These are phyloP conservation scores for Trichophyton benhamiae DNA, from an alignment of 2,329 filamentous ascomycete species.

Conservation along the genomic window DNA sequence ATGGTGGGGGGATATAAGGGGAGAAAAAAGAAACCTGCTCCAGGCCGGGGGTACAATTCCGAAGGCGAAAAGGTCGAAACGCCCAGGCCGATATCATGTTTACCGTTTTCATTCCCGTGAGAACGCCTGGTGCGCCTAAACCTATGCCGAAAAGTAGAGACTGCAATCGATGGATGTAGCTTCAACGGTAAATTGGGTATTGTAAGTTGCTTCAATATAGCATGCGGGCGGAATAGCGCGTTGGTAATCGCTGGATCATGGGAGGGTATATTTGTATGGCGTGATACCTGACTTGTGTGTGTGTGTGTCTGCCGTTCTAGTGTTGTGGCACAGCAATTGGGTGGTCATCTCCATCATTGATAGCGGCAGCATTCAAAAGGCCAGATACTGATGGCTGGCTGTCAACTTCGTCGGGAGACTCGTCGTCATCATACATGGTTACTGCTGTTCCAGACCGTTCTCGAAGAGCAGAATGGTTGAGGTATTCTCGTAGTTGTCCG, in stretches of 20 bases:
- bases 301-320: neutral
- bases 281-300: neutral
- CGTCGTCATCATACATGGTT: slow-evolving; percentile 35
- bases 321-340: slow-evolving; percentile 11
- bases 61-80: neutral
- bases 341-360: slow-evolving; percentile 31
- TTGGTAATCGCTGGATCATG: neutral
- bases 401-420: slow-evolving; percentile 28
- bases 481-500: slow-evolving; percentile 58
- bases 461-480: slow-evolving; percentile 44
- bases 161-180: neutral
- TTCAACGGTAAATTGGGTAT: neutral
- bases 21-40: neutral
- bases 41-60: neutral
- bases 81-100: neutral
- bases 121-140: neutral
- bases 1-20: neutral
- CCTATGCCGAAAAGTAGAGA: neutral
- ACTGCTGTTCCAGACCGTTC: slow-evolving; percentile 30
- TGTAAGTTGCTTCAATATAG: neutral
- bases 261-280: neutral
- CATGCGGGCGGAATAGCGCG: neutral
- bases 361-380: slow-evolving; percentile 31
- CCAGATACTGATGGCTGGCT: slow-evolving; percentile 21
- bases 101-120: neutral